A percentile compares a stretch with the other conserved stretches of the same genome.
phyloP scores from a whole-genome alignment of 2,329 filamentous ascomycete genomes.

The Alternaria solani region DNA sequence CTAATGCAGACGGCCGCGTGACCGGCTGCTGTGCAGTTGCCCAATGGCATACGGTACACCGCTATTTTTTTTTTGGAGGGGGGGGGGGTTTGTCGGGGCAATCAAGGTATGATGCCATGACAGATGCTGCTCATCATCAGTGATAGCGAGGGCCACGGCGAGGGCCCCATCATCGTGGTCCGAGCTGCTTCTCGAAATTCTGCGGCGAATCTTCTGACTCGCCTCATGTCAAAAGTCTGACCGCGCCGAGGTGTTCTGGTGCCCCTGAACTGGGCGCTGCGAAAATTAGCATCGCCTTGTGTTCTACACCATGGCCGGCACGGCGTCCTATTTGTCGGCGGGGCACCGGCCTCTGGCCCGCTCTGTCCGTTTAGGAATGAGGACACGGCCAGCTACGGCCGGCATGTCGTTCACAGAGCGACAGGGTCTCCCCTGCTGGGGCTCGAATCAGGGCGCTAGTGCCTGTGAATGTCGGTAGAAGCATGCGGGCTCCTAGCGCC shows the following conservation, averaged over 20 bases:
- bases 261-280: constrained; percentile 35
- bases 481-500: constrained; percentile 18
- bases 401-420: constrained; percentile 39
- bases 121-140: constrained; percentile 24
- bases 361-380: constrained; percentile 33
- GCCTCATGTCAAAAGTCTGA: constrained; percentile 27
- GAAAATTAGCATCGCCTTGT: constrained; percentile 16
- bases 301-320: constrained; percentile 22
- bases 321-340: constrained; percentile 39
- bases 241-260: constrained; percentile 18
- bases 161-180: constrained; percentile 29
- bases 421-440: constrained; percentile 23
- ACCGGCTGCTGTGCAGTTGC: constrained; percentile 15
- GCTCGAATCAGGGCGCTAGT: constrained; percentile 14
- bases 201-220: constrained; percentile 43
- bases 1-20: constrained; percentile 28
- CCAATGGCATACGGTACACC: constrained; percentile 32
- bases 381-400: constrained; percentile 33
- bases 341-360: constrained; percentile 39
- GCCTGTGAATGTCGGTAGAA: constrained; percentile 10
- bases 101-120: constrained; percentile 34
- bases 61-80: constrained; percentile 44
- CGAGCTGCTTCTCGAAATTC: constrained; percentile 36
- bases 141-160: constrained; percentile 12
- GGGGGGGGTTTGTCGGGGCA: constrained; percentile 27